Percentiles rank a stretch among this genome's conserved stretches.
phyloP scores from a whole-genome alignment of 306 rosid species.

The Rosa multiflora region DNA sequence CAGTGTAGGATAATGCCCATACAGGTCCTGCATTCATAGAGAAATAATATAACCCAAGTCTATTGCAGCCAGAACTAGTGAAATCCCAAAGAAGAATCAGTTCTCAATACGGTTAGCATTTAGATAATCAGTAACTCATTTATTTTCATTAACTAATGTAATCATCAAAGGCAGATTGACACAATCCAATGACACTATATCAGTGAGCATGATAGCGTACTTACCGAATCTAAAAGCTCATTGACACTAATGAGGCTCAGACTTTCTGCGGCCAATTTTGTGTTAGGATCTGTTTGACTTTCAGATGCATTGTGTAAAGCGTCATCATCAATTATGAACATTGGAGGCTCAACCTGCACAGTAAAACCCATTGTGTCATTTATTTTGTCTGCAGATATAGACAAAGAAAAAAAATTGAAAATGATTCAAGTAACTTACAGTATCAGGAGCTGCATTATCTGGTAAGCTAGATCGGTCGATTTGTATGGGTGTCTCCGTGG shows the following conservation, averaged over 20 bases:
- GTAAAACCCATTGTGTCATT: slow-evolving; percentile 17
- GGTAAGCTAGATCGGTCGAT: slow-evolving; percentile 40
- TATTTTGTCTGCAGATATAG: background rate
- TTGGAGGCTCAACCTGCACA: slow-evolving; percentile 60
- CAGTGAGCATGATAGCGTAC: slow-evolving; percentile 17
- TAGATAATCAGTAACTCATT: background rate
- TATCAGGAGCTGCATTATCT: slow-evolving; percentile 37
- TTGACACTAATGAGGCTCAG: slow-evolving; percentile 59
- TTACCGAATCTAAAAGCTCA: slow-evolving; percentile 67
- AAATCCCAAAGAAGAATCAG: background rate
- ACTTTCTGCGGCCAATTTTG: slow-evolving; percentile 33
- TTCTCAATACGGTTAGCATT: background rate
- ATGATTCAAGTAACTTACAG: slow-evolving; percentile 34
- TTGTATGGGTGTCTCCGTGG: slow-evolving; percentile 42
- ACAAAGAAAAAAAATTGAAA: slow-evolving; percentile 1
- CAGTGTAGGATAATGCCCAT: background rate
- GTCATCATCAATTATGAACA: slow-evolving; percentile 58
- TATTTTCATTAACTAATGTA: background rate
- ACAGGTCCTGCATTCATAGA: background rate
- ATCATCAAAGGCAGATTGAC: background rate
- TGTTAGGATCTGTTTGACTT: slow-evolving; percentile 33
- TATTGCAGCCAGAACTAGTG: background rate
- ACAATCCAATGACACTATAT: background rate
- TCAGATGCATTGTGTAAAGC: slow-evolving; percentile 34
- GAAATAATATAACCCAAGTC: background rate